Evolutionary conservation across 2,329 filamentous ascomycete genomes (phyloP), one percentile per base, ranked within the genome.

Genomic region (Huntiella omanensis): DNA sequence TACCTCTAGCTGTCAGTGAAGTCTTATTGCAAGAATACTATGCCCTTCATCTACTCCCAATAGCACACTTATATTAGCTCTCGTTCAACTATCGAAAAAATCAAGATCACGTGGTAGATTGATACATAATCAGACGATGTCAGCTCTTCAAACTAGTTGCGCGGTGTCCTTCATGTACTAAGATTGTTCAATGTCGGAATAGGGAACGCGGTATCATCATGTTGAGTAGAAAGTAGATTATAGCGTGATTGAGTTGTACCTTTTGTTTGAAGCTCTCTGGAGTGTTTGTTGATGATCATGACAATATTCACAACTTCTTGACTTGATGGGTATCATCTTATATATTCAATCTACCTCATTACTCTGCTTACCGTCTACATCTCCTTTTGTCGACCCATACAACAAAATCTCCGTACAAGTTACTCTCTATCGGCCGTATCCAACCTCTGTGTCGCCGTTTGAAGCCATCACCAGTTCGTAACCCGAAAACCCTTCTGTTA

Each of bases 111-210:
- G 8, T 19, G 12, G 13, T 12, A 44, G 16, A 6, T 12, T 11
- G 16, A 19, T 36, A 16, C 35, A 44, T 13, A 44, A 12, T 44
- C 42, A 44, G 42, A 44, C 33, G 42, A 44, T 44, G 42, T 44
- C 42, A 36, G 42, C 33, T 44, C 42, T 44, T 44, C 42, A 36
- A 44, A 44, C 33, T 35, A 19, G 16, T 22, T 44, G 33, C 42
- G 42, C 19, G 15, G 19, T 44, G 42, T 44, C 42, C 16, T 35
- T 44, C 42, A 44, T 44, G 32, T 16, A 15, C 11, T 12, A 35
- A 36, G 33, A 44, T 44, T 44, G 42, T 36, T 44, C 42, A 44
- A 19, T 19, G 13, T 44, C 33, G 13, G 33, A 44, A 37, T 44
- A 44, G 33, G 42, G 33, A 44, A 37, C 33, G 15, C 33, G 17